A percentile compares a stretch with the other conserved stretches of the same genome.
Conservation (phyloP, 805 yeast genomes). For the Zygosaccharomyces gambellarensis region DNA sequence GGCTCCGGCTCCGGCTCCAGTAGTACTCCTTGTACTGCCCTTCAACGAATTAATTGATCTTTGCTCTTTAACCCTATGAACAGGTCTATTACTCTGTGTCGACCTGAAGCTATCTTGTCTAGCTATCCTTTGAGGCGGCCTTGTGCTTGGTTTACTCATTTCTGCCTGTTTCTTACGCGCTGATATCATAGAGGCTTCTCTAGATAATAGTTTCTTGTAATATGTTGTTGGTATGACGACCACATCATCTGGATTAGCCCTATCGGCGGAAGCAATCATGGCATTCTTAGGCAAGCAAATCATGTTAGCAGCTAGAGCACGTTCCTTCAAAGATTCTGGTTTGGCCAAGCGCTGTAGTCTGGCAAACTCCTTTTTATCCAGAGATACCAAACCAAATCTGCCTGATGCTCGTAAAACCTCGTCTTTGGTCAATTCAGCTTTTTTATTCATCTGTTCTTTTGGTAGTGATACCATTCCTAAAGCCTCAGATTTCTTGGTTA, state of each 20-base stretch:
- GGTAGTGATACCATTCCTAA: neutral
- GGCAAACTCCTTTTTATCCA: slow-evolving; percentile 15
- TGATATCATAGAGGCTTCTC: slow-evolving; percentile 25
- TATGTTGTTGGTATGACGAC: slow-evolving; percentile 62
- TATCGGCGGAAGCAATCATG: slow-evolving; percentile 58
- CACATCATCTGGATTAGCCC: slow-evolving; percentile 51
- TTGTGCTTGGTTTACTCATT: slow-evolving; percentile 42
- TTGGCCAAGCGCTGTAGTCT: slow-evolving; percentile 7
- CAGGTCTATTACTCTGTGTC: neutral
- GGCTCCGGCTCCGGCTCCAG: slow-evolving; percentile 7
- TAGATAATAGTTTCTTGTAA: slow-evolving; percentile 52
- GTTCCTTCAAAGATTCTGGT: slow-evolving; percentile 31
- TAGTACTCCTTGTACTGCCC: neutral
- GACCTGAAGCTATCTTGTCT: slow-evolving; percentile 36
- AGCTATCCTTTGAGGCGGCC: slow-evolving; percentile 44
- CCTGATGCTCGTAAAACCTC: neutral
- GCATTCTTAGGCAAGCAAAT: slow-evolving; percentile 55
- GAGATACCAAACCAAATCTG: slow-evolving; percentile 16
- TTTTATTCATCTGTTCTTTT: neutral
- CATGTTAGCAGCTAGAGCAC: slow-evolving; percentile 45
- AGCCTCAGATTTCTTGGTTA: slow-evolving; percentile 25
- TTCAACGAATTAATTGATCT: slow-evolving; percentile 1
- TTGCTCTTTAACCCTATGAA: neutral
- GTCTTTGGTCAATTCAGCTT: neutral
- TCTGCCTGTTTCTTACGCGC: slow-evolving; percentile 11